Evolutionary conservation across 192 early-diverging fungal species (phyloP), one percentile per base, ranked within the genome.

Genomic region (Gigaspora rosea): DNA sequence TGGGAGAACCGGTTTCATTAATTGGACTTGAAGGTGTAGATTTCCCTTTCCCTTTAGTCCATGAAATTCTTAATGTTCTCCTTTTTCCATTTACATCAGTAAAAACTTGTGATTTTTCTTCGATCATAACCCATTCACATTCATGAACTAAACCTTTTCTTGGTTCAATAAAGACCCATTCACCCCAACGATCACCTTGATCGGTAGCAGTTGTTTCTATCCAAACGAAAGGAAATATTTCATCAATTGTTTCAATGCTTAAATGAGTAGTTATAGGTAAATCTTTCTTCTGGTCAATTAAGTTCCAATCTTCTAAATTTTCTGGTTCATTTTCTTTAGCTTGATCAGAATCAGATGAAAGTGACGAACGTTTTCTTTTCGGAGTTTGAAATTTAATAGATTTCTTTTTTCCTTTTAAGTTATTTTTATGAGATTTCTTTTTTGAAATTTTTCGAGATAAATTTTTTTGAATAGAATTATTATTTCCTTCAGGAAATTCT

Each of bases 221-320:
- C 75, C 75, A 76, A 36, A 76, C 65, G n/a, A 67, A 76, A 33
- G 75, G 75, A 67, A 76, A 76, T 52, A 76, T 76, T 47, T 76
- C 75, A 58, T 76, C 75, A 46, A 76, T 67, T 2, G 75, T 56
- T 65, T 76, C 75, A 67, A 76, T 76, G 9, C 63, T 50, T 57
- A 76, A 67, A 65, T 76, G 75, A 15, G 75, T 76, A 13, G 75
- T 76, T 8, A 64, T 33, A 18, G 72, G 72, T 22, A 74, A 74
- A 49, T 76, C 75, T 57, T 52, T 41, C 41, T 3, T 4, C 2
- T 11, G 22, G 47, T 76, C 75, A 46, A 76, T 56, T 0, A 76
- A 41, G 22, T 65, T 10, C 75, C 75, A 76, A 41, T 76, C 64
- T 41, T 74, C 58, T 10, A 11, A 13, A 22, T 51, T 20, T 61